Percentiles rank a stretch among this genome's conserved stretches.
Evolutionary conservation across 1,284 basidiomycete species (phyloP).

Genomic region (Apiotrichum gracile): DNA sequence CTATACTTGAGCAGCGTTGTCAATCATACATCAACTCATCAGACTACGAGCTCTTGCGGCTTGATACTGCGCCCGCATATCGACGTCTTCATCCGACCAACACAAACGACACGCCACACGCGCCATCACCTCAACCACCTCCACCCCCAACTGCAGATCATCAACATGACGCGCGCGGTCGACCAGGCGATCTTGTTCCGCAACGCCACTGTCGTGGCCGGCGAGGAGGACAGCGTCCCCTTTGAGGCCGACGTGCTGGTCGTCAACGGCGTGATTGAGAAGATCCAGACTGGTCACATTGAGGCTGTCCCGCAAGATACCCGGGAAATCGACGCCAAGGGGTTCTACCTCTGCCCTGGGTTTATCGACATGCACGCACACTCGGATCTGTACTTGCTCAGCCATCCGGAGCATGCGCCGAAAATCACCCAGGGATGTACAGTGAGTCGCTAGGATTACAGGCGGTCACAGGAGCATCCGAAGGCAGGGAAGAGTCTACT

Average conservation of each 20-base stretch:
- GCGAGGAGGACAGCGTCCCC: conserved; percentile 24
- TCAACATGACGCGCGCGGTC: neutral
- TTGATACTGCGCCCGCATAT: too few relatives aligned
- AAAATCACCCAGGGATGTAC: conserved; percentile 45
- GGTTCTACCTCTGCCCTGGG: conserved; percentile 35
- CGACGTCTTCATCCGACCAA: too few relatives aligned
- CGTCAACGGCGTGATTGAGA: too few relatives aligned
- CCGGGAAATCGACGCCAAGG: conserved; percentile 23
- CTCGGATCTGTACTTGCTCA: conserved; percentile 41
- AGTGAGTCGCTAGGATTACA: conserved; percentile 29
- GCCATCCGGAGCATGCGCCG: conserved; percentile 37
- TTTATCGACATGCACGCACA: conserved; percentile 48
- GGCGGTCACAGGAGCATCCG: neutral
- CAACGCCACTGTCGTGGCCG: conserved; percentile 24
- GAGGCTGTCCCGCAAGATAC: neutral
- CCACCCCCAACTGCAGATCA: neutral
- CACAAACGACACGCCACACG: too few relatives aligned
- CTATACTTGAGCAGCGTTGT: too few relatives aligned
- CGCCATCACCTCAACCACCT: too few relatives aligned
- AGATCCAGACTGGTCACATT: conserved; percentile 24
- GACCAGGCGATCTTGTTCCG: conserved; percentile 18
- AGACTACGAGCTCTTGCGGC: too few relatives aligned
- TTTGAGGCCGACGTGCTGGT: conserved; percentile 26
- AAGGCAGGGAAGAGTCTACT: too few relatives aligned
- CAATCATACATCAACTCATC: too few relatives aligned